Conservation (phyloP, 2,329 filamentous ascomycete genomes). For the Fusarium sp. region DNA sequence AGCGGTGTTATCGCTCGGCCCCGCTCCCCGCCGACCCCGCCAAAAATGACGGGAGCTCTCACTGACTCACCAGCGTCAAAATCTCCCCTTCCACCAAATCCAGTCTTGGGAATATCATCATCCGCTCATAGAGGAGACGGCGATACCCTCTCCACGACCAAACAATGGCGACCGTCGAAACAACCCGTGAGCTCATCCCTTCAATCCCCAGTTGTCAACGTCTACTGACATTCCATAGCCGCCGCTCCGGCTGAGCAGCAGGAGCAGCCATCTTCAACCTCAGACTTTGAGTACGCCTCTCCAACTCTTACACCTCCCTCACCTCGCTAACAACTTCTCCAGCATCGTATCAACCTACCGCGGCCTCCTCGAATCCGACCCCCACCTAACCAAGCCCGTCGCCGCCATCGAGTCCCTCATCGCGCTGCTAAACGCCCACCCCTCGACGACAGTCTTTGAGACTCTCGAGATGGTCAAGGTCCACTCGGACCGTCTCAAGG, state of each 20-base stretch:
- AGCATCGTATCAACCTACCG: constrained; percentile 69
- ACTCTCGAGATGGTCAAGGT: constrained; percentile 87
- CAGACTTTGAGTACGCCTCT: constrained; percentile 45
- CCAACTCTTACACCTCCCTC: neutral
- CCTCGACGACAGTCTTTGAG: constrained; percentile 90
- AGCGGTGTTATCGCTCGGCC: constrained; percentile 18
- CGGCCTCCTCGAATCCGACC: constrained; percentile 71
- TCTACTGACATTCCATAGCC: neutral
- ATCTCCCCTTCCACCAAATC: constrained; percentile 40
- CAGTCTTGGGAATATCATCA: constrained; percentile 37
- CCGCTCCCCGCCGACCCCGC: constrained; percentile 42
- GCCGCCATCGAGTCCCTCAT: constrained; percentile 94
- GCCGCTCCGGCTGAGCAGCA: constrained; percentile 36
- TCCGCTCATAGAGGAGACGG: neutral
- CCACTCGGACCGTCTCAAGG: constrained; percentile 82
- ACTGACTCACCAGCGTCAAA: constrained; percentile 40
- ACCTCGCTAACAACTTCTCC: neutral
- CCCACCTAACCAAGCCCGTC: constrained; percentile 93
- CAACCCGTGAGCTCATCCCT: constrained; percentile 17
- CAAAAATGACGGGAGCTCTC: constrained; percentile 23
- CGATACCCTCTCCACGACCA: neutral
- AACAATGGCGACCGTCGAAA: constrained; percentile 37
- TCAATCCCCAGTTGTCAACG: neutral
- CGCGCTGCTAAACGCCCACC: constrained; percentile 81
- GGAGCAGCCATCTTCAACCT: constrained; percentile 30